Evolutionary conservation across 805 yeast species (phyloP).

Genomic region (Myxozyma kluyveri): DNA sequence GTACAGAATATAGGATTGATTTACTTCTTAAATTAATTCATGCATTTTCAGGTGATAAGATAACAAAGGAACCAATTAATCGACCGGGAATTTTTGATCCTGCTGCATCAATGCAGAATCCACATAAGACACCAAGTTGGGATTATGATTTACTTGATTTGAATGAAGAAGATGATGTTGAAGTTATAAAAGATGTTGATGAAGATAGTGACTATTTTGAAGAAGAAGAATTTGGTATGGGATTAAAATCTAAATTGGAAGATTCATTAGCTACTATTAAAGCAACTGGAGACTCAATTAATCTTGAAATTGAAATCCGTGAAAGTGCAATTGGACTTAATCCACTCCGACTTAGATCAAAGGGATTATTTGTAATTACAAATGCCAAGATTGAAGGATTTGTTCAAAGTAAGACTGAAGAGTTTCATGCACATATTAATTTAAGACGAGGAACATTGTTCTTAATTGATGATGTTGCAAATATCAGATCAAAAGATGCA

Average conservation of each 20-base stretch:
- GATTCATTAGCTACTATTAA: slow-evolving; percentile 25
- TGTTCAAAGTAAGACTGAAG: slow-evolving; percentile 38
- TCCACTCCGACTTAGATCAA: slow-evolving; percentile 61
- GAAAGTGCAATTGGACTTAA: slow-evolving; percentile 61
- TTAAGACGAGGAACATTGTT: slow-evolving; percentile 51
- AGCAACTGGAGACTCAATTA: slow-evolving; percentile 4
- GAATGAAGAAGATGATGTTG: slow-evolving; percentile 15
- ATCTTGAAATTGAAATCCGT: slow-evolving; percentile 38
- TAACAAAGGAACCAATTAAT: background rate
- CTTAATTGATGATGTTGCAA: slow-evolving; percentile 59
- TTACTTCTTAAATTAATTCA: slow-evolving; percentile 51
- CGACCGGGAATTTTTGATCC: background rate
- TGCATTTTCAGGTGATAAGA: slow-evolving; percentile 1
- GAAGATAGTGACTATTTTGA: slow-evolving; percentile 21
- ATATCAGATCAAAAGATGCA: background rate
- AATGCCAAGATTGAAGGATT: slow-evolving; percentile 55
- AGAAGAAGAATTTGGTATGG: slow-evolving; percentile 15
- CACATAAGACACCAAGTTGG: slow-evolving; percentile 11
- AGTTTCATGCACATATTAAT: slow-evolving; percentile 42
- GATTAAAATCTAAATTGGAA: slow-evolving; percentile 19
- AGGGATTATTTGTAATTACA: slow-evolving; percentile 50
- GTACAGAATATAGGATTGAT: slow-evolving; percentile 56
- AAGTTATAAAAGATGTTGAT: slow-evolving; percentile 17
- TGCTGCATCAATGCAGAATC: background rate
- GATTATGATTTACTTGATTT: slow-evolving; percentile 18